Base-by-base conservation (phyloP, 768 basidiomycete species). In the Sporobolomyces phaffii region DNA sequence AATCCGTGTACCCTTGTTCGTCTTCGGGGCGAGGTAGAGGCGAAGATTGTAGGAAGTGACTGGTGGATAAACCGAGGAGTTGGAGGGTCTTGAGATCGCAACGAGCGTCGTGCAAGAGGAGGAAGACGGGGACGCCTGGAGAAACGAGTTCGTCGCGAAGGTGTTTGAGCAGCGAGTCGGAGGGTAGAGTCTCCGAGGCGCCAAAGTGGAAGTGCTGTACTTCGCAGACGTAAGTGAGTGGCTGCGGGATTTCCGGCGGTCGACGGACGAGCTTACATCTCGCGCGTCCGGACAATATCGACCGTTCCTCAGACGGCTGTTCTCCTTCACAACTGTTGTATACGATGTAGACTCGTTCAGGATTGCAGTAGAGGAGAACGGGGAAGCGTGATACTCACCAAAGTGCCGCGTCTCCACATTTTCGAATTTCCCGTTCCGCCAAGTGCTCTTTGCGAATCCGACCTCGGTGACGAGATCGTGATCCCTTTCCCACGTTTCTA, bases 401-500 rank as follows among this genome's bases (percentile, higher is more conserved):
- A 78, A 44, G 84, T 69, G 62, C 73, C 38, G 62, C 34, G 73
- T 80, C 80, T 45, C 41, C 56, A 58, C 79, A 18, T 28, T 20
- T 40, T 51, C 54, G 14, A 43, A 22, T 17, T 24, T 47, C 6
- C 81, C 84, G 29, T 82, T 78, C 53, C 36, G 36, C 29, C 83
- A 78, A 84, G 86, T 89, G 13, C 78, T 79, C 34, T 24, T 33
- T 22, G 60, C 72, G 13, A 79, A 74, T 72, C 91, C 91, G 72
- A 89, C 87, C 75, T 93, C 91, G 29, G 88, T 90, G 68, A 91
- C 80, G 26, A 86, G 68, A 1, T 79, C 82, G 73, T 89, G 87
- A 47, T 89, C 87, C 45, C 77, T 77, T 74, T 92, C 90, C 89
- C 89, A 91, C 22, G 82, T 84, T 77, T 91, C 90, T 68, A 91